A percentile compares a stretch with the other conserved stretches of the same genome.
These are phyloP conservation scores for Cantharellus cinnabarinus DNA, from an alignment of 768 basidiomycete genomes.

Conservation along the genomic window DNA sequence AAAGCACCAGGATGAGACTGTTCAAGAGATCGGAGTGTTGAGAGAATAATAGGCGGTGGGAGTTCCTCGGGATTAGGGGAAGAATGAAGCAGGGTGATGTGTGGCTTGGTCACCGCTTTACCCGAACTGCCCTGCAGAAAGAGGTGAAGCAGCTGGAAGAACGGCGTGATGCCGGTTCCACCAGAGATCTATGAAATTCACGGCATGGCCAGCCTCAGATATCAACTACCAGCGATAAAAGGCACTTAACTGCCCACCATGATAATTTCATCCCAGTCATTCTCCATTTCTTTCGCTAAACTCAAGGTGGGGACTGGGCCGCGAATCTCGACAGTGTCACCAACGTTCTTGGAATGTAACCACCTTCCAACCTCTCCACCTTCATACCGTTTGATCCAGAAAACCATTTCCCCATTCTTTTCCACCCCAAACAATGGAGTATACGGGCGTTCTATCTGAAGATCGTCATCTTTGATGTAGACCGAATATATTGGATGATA, in stretches of 20 bases:
- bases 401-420: conserved; percentile 38
- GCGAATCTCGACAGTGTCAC: conserved; percentile 53
- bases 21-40: conserved; percentile 26
- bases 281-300: conserved; percentile 19
- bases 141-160: conserved; percentile 51
- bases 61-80: conserved; percentile 41
- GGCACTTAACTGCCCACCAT: conserved; percentile 28
- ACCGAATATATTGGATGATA: conserved; percentile 27
- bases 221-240: not conserved
- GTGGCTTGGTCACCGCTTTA: conserved; percentile 5
- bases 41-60: conserved; percentile 43
- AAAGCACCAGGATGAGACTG: conserved; percentile 34
- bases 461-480: conserved; percentile 70
- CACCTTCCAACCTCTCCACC: conserved; percentile 48
- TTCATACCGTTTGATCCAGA: conserved; percentile 50
- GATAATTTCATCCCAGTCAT: conserved; percentile 54
- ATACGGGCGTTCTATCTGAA: conserved; percentile 72
- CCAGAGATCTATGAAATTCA: conserved; percentile 44
- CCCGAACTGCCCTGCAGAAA: conserved; percentile 21
- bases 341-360: conserved; percentile 26
- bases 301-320: conserved; percentile 55
- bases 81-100: conserved; percentile 54
- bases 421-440: conserved; percentile 62
- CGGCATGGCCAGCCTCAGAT: not conserved
- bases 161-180: conserved; percentile 74